Evolutionary conservation across 2,329 filamentous ascomycete species (phyloP).

Genomic region (Chaetomium globosum): DNA sequence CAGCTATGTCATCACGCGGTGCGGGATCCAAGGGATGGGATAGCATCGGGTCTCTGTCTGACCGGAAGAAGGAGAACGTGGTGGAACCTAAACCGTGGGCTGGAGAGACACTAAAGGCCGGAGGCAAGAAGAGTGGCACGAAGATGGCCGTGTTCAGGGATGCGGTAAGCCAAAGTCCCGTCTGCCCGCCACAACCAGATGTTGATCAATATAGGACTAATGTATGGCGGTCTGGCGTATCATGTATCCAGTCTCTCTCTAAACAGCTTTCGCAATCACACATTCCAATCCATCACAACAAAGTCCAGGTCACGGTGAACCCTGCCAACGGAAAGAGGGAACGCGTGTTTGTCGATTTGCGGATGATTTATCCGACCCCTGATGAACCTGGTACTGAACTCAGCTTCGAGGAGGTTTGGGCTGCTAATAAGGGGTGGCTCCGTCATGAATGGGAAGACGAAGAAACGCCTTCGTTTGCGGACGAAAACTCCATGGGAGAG

Average conservation of each 20-base stretch:
- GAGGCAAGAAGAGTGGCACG: slow-evolving; percentile 74
- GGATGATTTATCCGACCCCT: slow-evolving; percentile 79
- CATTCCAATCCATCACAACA: slow-evolving; percentile 68
- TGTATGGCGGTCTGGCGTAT: slow-evolving; percentile 50
- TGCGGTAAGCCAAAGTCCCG: slow-evolving; percentile 69
- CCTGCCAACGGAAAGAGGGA: slow-evolving; percentile 81
- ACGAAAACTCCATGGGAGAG: slow-evolving; percentile 35
- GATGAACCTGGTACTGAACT: slow-evolving; percentile 72
- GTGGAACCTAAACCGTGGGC: slow-evolving; percentile 87
- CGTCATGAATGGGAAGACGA: slow-evolving; percentile 58
- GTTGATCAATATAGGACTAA: slow-evolving; percentile 98
- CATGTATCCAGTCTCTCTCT: slow-evolving; percentile 58
- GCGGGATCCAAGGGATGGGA: slow-evolving; percentile 78
- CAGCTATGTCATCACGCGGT: slow-evolving; percentile 56
- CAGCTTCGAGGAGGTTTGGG: slow-evolving; percentile 90
- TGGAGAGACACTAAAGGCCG: slow-evolving; percentile 85
- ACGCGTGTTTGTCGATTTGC: slow-evolving; percentile 82
- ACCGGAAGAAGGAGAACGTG: slow-evolving; percentile 92
- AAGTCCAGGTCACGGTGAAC: slow-evolving; percentile 80
- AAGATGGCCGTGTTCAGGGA: slow-evolving; percentile 97
- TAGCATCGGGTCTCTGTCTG: slow-evolving; percentile 80
- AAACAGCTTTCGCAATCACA: slow-evolving; percentile 63
- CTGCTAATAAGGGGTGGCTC: slow-evolving; percentile 71
- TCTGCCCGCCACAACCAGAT: slow-evolving; percentile 55
- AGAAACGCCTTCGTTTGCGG: slow-evolving; percentile 35